Conservation (phyloP, 257 asterid genomes). For the Verbena officinalis region DNA sequence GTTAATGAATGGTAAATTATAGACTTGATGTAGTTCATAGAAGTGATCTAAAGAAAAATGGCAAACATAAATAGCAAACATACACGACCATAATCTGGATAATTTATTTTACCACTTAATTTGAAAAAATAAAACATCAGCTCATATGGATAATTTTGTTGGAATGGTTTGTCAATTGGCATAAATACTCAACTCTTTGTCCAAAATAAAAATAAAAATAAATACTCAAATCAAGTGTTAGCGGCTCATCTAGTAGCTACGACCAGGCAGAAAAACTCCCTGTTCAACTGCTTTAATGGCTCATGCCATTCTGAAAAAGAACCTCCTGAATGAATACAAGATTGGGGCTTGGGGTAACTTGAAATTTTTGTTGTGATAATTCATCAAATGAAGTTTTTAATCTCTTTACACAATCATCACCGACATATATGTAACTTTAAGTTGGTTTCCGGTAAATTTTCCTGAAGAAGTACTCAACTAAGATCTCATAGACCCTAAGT, state of each 20-base stretch:
- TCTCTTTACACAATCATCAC: neutral
- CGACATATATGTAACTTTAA: slow-evolving; percentile 7
- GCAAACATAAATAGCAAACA: neutral
- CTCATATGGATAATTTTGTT: no score
- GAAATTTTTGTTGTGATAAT: neutral
- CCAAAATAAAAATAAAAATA: no score
- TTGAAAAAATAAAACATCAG: no score
- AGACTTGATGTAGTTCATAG: slow-evolving; percentile 11
- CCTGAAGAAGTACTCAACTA: neutral
- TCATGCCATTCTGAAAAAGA: neutral
- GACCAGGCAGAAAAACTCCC: no score
- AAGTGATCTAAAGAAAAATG: neutral
- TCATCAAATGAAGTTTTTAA: neutral
- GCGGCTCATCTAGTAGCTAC: no score
- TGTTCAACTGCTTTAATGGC: no score
- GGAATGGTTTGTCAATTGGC: no score
- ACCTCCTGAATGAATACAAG: slow-evolving; percentile 2
- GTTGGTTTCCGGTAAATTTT: neutral
- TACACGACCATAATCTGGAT: slow-evolving; percentile 6
- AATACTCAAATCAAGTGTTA: no score
- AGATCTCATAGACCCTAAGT: neutral
- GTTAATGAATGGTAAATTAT: neutral
- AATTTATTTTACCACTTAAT: no score
- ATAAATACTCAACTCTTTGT: no score
- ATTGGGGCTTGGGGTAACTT: slow-evolving; percentile 7